Evolutionary conservation across 169 alveolate species (phyloP).

Genomic region (Plasmodium cynomolgi): DNA sequence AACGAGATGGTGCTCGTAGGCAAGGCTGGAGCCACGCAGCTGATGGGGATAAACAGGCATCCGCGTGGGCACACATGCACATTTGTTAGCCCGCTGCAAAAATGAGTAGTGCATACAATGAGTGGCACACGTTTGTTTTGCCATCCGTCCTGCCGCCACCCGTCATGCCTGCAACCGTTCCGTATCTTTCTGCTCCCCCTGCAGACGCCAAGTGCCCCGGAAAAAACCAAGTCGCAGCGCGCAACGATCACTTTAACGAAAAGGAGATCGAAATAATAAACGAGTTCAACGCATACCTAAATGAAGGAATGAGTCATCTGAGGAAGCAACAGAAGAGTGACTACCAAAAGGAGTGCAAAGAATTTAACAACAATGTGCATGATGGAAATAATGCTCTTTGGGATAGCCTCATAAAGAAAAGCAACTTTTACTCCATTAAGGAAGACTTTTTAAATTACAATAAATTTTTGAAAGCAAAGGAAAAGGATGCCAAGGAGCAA

Average conservation of each 20-base stretch:
- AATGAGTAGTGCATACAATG: neutral
- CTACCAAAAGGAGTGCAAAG: neutral
- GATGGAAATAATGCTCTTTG: conserved; percentile 14
- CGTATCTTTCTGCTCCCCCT: too few relatives aligned
- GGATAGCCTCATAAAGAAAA: conserved; percentile 36
- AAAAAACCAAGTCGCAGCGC: neutral
- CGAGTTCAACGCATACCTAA: conserved; percentile 17
- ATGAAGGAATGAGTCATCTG: neutral
- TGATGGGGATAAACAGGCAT: neutral
- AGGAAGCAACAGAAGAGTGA: neutral
- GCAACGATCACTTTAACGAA: neutral
- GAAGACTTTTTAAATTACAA: conserved; percentile 66
- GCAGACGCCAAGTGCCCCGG: neutral
- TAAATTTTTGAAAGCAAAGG: conserved; percentile 30
- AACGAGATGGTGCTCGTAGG: neutral
- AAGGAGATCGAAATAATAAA: conserved; percentile 22
- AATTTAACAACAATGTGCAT: conserved; percentile 7
- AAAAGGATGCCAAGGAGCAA: conserved; percentile 18
- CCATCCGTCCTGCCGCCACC: neutral
- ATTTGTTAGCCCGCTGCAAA: neutral
- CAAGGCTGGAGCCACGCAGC: neutral
- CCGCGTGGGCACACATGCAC: neutral
- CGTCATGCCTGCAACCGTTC: too few relatives aligned
- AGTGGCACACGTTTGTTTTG: neutral
- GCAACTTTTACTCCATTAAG: conserved; percentile 44